Conservation (phyloP, 129 eudicot species). For the Deinandra increscens region DNA sequence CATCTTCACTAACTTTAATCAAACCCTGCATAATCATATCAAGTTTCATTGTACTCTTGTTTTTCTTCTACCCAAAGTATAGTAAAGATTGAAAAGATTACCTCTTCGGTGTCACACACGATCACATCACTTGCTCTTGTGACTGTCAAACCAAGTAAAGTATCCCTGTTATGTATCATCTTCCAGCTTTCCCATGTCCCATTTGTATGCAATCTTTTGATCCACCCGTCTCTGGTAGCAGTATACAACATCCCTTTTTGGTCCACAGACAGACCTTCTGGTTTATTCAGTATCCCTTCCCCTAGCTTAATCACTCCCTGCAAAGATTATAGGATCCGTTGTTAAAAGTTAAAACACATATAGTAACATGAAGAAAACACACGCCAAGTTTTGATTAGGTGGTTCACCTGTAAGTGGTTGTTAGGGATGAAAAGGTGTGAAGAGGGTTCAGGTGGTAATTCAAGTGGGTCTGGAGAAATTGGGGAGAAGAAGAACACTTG, state of each 20-base stretch:
- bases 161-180: slow-evolving; percentile 31
- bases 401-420: slow-evolving; percentile 55
- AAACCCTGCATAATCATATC: slow-evolving; percentile 52
- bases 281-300: slow-evolving; percentile 2
- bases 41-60: background rate
- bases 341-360: slow-evolving; percentile 21
- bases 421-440: slow-evolving; percentile 36
- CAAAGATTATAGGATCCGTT: background rate
- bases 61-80: background rate
- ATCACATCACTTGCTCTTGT: slow-evolving; percentile 49
- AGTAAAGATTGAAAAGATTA: slow-evolving; percentile 8
- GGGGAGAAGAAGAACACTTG: slow-evolving; percentile 64
- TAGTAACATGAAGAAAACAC: background rate
- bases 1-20: slow-evolving; percentile 66
- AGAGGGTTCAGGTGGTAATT: slow-evolving; percentile 37
- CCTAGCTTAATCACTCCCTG: slow-evolving; percentile 1
- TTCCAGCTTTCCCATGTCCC: slow-evolving; percentile 77
- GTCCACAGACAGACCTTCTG: slow-evolving; percentile 60
- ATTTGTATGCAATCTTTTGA: slow-evolving; percentile 59
- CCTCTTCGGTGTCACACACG: slow-evolving; percentile 59
- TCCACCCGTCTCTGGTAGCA: slow-evolving; percentile 86
- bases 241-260: slow-evolving; percentile 55
- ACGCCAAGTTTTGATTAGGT: background rate
- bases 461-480: slow-evolving; percentile 51
- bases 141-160: slow-evolving; percentile 57